Evolutionary conservation across 2,329 filamentous ascomycete species (phyloP).

Genomic region (Pseudonectria foliicola): DNA sequence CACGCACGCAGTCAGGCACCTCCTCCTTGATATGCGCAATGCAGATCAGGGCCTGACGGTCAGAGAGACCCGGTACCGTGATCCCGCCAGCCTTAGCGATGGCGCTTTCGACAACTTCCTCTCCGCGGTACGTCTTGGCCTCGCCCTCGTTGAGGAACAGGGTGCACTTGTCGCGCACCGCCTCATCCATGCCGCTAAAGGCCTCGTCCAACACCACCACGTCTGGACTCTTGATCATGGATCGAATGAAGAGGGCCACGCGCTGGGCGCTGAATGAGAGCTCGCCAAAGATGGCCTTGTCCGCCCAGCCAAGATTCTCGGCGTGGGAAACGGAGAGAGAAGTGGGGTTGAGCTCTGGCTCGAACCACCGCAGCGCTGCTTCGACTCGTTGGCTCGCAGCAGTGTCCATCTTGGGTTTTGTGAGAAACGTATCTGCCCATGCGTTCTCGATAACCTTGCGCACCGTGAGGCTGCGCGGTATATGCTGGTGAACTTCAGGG

Average conservation of each 20-base stretch:
- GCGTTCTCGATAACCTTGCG: constrained; percentile 74
- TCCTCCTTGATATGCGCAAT: constrained; percentile 90
- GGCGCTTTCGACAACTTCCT: constrained; percentile 40
- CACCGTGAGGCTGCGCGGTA: constrained; percentile 69
- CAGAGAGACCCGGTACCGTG: constrained; percentile 54
- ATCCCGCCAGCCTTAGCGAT: constrained; percentile 36
- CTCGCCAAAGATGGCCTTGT: constrained; percentile 61
- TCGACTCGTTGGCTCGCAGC: constrained; percentile 55
- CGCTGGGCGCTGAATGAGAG: constrained; percentile 77
- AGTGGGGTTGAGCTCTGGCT: constrained; percentile 62
- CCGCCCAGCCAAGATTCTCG: constrained; percentile 54
- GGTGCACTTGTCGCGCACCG: constrained; percentile 78
- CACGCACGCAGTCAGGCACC: constrained; percentile 72
- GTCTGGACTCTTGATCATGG: constrained; percentile 72
- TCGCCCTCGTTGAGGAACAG: constrained; percentile 67
- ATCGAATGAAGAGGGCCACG: constrained; percentile 75
- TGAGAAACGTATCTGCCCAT: constrained; percentile 81
- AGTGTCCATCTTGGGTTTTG: constrained; percentile 56
- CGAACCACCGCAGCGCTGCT: constrained; percentile 69
- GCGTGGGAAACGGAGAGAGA: constrained; percentile 15
- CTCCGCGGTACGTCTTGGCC: constrained; percentile 31
- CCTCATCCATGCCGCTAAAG: constrained; percentile 77
- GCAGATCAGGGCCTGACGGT: constrained; percentile 76
- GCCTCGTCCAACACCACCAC: constrained; percentile 82
- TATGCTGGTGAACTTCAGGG: constrained; percentile 89